A percentile compares a stretch with the other conserved stretches of the same genome.
Conservation (phyloP, 192 early-diverging fungal species). For the Geranomyces variabilis region DNA sequence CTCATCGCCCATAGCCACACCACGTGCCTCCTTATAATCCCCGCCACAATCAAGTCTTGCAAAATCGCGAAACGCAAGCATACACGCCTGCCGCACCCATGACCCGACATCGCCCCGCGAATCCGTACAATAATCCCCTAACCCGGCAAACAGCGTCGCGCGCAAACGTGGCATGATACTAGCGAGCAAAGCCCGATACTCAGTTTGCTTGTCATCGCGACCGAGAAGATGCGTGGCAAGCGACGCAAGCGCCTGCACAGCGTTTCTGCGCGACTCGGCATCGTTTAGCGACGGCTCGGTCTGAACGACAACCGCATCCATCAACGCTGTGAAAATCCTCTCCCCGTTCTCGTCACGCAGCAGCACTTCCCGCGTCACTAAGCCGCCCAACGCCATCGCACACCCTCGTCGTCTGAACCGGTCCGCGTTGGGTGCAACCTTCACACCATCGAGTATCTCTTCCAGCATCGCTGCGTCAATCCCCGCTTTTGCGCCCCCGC, state of each 20-base stretch:
- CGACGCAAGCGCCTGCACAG: constrained; percentile 55
- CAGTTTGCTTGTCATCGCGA: neutral
- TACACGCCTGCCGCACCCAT: constrained; percentile 79
- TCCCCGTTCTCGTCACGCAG: too few species aligned
- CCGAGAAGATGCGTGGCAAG: constrained; percentile 15
- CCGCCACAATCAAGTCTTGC: too few species aligned
- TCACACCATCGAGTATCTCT: constrained; percentile 25
- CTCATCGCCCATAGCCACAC: too few species aligned
- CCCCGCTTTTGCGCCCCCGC: too few species aligned
- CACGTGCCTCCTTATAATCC: too few species aligned
- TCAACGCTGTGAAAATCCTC: neutral
- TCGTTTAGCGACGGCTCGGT: constrained; percentile 49
- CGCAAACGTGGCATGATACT: constrained; percentile 14
- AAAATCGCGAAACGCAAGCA: constrained; percentile 40
- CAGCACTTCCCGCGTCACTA: constrained; percentile 28
- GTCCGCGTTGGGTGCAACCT: constrained; percentile 40
- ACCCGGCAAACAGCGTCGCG: constrained; percentile 48
- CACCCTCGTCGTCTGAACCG: constrained; percentile 61
- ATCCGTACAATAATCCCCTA: constrained; percentile 86
- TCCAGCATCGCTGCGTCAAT: too few species aligned
- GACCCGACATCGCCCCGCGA: constrained; percentile 95
- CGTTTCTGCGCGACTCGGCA: constrained; percentile 71
- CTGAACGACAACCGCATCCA: constrained; percentile 38
- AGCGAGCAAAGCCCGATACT: neutral
- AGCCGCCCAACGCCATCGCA: constrained; percentile 63